Evolutionary conservation across 2,329 filamentous ascomycete genomes (phyloP).

Genomic region (Epichloe elymi): DNA sequence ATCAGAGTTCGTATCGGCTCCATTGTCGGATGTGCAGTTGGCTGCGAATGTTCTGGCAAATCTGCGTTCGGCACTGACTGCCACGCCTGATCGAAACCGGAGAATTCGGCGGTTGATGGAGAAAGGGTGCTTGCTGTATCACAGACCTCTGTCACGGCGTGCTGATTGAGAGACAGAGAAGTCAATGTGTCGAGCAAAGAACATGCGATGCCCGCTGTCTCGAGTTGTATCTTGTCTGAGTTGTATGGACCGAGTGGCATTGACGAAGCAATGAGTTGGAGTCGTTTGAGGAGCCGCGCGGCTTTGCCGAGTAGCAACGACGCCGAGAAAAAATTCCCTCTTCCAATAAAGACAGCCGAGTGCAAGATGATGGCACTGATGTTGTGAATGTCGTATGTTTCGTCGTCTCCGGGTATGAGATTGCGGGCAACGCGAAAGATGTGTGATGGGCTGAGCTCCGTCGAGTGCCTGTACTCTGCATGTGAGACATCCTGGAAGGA

Average conservation of each 20-base stretch:
- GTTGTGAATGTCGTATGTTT: conserved; percentile 29
- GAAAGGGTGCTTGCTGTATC: neutral
- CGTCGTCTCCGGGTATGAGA: conserved; percentile 36
- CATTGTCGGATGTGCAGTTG: neutral
- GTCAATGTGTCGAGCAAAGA: conserved; percentile 40
- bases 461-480: neutral
- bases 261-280: conserved; percentile 7
- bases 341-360: conserved; percentile 48
- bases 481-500: conserved; percentile 34
- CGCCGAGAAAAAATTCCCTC: conserved; percentile 41
- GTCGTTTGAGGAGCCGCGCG: conserved; percentile 29
- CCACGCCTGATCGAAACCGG: conserved; percentile 4
- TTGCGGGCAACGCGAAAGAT: conserved; percentile 38
- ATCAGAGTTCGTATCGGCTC: conserved; percentile 3
- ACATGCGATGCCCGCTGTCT: conserved; percentile 34
- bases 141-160: neutral
- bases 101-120: neutral
- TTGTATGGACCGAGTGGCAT: neutral
- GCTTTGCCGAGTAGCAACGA: conserved; percentile 54
- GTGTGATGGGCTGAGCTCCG: conserved; percentile 11
- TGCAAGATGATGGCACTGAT: conserved; percentile 36
- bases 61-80: neutral
- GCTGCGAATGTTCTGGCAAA: neutral
- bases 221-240: conserved; percentile 7
- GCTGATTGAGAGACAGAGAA: neutral